These are phyloP conservation scores for Diversispora epigaea DNA, from an alignment of 192 early-diverging fungal genomes.

Conservation along the genomic window DNA sequence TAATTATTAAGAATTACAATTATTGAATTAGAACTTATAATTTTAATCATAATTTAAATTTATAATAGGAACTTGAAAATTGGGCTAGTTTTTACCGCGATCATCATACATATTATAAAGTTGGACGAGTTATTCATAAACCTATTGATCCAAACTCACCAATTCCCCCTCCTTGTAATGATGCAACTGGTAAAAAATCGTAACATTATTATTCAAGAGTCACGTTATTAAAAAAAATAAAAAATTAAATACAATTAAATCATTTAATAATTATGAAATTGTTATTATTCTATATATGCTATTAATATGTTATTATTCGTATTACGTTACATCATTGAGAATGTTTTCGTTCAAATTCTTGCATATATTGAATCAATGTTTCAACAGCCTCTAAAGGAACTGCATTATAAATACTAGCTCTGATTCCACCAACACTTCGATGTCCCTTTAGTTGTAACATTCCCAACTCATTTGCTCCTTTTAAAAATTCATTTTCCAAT, in stretches of 20 bases:
- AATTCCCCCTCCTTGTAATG: conserved; percentile 75
- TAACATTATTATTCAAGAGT: background rate
- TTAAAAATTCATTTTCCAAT: conserved; percentile 80
- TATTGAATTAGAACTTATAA: background rate
- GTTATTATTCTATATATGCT: no score
- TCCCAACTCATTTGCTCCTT: conserved; percentile 70
- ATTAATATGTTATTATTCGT: no score
- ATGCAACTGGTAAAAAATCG: background rate
- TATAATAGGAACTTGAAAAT: conserved; percentile 58
- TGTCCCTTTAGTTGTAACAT: conserved; percentile 95
- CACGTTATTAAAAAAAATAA: no score
- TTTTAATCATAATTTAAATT: background rate
- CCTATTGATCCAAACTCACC: conserved; percentile 83
- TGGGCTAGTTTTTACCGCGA: conserved; percentile 92
- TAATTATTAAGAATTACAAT: background rate
- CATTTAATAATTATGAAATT: no score
- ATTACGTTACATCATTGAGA: conserved; percentile 15
- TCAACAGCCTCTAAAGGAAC: conserved; percentile 82
- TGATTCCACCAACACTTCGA: conserved; percentile 89
- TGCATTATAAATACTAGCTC: conserved; percentile 94
- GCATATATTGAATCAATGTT: conserved; percentile 76
- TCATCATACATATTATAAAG: conserved; percentile 81
- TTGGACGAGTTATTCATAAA: conserved; percentile 77
- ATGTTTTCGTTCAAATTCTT: conserved; percentile 71
- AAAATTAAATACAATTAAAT: no score